Base-by-base conservation (phyloP, 169 alveolate genomes). In the Plasmodium knowlesi region DNA sequence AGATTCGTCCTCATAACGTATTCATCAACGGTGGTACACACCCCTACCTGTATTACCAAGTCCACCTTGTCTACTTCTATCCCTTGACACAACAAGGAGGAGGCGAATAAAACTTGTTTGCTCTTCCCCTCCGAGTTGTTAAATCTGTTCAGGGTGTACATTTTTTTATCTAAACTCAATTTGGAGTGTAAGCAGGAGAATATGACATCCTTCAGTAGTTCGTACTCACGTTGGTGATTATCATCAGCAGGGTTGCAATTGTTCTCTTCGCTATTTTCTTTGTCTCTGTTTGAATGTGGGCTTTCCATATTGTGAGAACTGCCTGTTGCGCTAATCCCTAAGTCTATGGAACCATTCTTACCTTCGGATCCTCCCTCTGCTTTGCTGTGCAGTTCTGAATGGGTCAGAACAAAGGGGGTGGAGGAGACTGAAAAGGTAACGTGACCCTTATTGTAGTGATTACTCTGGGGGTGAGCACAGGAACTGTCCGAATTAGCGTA, bases 1-100 rank as follows among this genome's bases (percentile, higher is more conserved):
- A 88, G 50, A 14, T 88, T 50, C 10, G 94, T 88, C 46, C 90
- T 88, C 71, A 88, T 12, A 57, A 88, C 81, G 50, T 88, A 88
- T 79, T 88, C 94, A 88, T 88, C 94, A 39, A 80, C 71, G 32
- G 41, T 79, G 25, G 67, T 22, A 16, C 83, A 57, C 2, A 88
- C 54, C 67, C 94, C 94, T 79, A 88, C 81, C n/a, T 88, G 94
- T 88, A 88, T 79, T 79, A 88, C 94, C 32, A 88, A 80, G 71
- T 88, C 89, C 9, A 88, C 90, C 12, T 88, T 79, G 19, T 88
- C 89, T 57, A 88, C 5, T 88, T 88, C 94, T 12, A 88, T 88
- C 2, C 94, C 94, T 88, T 88, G 94, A 39, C 54, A 61, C 67
- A 88, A 32, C 28, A 88, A 14, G 46, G 94, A 88, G 8, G 94